Evolutionary conservation across 2,329 filamentous ascomycete species (phyloP), one percentile per base, ranked within the genome.

Genomic region (Ophiostoma novo-ulmi): DNA sequence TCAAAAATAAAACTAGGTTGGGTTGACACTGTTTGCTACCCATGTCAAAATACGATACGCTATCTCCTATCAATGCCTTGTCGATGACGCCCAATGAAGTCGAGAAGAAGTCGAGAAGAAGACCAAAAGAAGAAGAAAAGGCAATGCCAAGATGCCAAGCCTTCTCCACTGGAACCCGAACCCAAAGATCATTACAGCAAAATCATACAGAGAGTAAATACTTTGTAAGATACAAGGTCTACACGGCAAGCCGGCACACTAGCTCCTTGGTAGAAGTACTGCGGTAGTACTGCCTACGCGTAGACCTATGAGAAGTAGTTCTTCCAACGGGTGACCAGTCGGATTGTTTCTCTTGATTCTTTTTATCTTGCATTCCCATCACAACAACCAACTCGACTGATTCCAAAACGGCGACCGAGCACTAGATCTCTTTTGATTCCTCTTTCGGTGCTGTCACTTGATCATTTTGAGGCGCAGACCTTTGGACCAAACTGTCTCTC

Each of bases 391-490:
- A 39, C 38, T 20, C 44, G 17, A 20, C 5, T 48, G 44, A 48
- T 58, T 58, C 58, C 58, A 63, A 63, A 63, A 14, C 58, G 58
- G 58, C 58, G 11, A 63, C 58, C 26, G 58, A 35, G 58, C 58
- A 35, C 58, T 63, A 63, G 58, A n/a, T 58, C n/a, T 55, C 41
- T 55, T 55, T 8, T 55, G 5, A 2, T 55, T 55, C 13, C 17
- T 44, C 14, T 44, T 55, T 55, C 13, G 48, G 10, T 22, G 5
- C n/a, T 61, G 11, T 61, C 55, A 35, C 10, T 61, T 31, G 55
- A 31, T 22, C 44, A 5, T n/a, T 52, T 31, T 13, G 55, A 14
- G 55, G 55, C 55, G 55, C 55, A 61, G 55, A 61, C 55, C 5
- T 55, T 17, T 48, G 4, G 39, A 6, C 8, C 20, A 48, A 17